These are phyloP conservation scores for Rhodotorula toruloides DNA, from an alignment of 768 basidiomycete genomes.

Conservation along the genomic window DNA sequence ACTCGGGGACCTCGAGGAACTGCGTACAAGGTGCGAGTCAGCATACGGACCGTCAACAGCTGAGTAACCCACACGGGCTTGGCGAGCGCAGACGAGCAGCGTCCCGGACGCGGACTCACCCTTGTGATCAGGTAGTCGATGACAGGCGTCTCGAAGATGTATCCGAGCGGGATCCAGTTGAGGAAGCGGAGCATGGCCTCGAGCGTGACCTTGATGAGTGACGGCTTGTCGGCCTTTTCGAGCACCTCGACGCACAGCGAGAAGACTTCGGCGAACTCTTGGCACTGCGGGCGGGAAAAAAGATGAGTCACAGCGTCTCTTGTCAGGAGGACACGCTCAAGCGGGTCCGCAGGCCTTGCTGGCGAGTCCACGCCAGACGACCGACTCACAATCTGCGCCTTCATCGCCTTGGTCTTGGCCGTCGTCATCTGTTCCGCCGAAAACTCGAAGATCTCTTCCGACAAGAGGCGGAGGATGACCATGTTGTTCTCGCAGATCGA, in stretches of 20 bases:
- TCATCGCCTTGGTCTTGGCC: slow-evolving; percentile 91
- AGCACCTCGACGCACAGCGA: slow-evolving; percentile 93
- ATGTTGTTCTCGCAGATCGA: slow-evolving; percentile 99
- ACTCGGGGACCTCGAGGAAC: slow-evolving; percentile 96
- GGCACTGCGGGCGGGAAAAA: slow-evolving; percentile 30
- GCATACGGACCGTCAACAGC: slow-evolving; percentile 12
- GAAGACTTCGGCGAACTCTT: slow-evolving; percentile 74
- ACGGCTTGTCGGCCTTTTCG: slow-evolving; percentile 93
- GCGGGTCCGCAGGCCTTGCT: too few species aligned
- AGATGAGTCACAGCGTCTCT: too few species aligned
- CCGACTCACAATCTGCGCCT: slow-evolving; percentile 95
- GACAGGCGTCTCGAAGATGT: slow-evolving; percentile 96
- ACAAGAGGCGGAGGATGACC: slow-evolving; percentile 93
- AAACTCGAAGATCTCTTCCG: slow-evolving; percentile 98
- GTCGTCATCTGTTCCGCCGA: slow-evolving; percentile 99
- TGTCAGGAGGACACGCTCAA: too few species aligned
- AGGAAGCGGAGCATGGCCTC: slow-evolving; percentile 92
- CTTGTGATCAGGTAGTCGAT: slow-evolving; percentile 88
- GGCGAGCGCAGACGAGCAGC: not conserved
- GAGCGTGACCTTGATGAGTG: slow-evolving; percentile 85
- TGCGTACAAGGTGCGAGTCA: too few species aligned
- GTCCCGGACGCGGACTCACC: too few species aligned
- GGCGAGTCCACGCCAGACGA: slow-evolving; percentile 17
- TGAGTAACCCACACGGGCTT: not conserved
- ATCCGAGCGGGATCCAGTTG: slow-evolving; percentile 98